A percentile compares a stretch with the other conserved stretches of the same genome.
Evolutionary conservation across 768 basidiomycete genomes (phyloP).

Genomic region (Lactarius trivialis): DNA sequence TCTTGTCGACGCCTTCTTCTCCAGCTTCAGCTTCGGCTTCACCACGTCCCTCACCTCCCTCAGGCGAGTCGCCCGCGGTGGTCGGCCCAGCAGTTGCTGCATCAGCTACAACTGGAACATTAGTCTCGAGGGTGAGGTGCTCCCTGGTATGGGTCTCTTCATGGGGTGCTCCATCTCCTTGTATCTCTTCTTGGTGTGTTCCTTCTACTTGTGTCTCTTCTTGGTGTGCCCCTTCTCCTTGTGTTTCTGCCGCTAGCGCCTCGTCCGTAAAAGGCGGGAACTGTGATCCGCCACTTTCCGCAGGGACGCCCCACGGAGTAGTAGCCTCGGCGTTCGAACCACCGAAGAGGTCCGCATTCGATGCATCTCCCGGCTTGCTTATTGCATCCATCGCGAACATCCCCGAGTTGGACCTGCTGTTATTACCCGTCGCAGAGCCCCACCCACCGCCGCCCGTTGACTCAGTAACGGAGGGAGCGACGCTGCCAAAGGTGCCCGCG

Average conservation of each 20-base stretch:
- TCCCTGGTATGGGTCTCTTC: neutral
- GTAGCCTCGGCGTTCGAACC: neutral
- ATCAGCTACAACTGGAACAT: neutral
- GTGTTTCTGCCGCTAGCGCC: neutral
- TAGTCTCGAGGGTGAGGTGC: conserved; percentile 7
- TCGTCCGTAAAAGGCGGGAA: neutral
- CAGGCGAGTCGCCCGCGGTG: conserved; percentile 8
- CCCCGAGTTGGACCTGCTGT: neutral
- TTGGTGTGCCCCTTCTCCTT: neutral
- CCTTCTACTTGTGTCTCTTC: neutral
- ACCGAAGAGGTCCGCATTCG: conserved; percentile 6
- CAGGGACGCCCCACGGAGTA: neutral
- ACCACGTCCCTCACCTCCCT: conserved; percentile 8
- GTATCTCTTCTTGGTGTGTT: neutral
- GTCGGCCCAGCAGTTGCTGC: neutral
- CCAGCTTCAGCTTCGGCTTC: conserved; percentile 5
- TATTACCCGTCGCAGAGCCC: conserved; percentile 18
- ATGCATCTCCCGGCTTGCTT: neutral
- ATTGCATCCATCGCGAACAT: neutral
- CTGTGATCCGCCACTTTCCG: neutral
- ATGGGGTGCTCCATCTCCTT: neutral
- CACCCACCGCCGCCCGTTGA: conserved; percentile 9
- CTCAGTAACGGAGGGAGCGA: neutral
- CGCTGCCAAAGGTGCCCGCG: neutral
- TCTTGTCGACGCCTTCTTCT: neutral